phyloP scores from a whole-genome alignment of 2,329 filamentous ascomycete genomes.

The Microcyclosporella mali region DNA sequence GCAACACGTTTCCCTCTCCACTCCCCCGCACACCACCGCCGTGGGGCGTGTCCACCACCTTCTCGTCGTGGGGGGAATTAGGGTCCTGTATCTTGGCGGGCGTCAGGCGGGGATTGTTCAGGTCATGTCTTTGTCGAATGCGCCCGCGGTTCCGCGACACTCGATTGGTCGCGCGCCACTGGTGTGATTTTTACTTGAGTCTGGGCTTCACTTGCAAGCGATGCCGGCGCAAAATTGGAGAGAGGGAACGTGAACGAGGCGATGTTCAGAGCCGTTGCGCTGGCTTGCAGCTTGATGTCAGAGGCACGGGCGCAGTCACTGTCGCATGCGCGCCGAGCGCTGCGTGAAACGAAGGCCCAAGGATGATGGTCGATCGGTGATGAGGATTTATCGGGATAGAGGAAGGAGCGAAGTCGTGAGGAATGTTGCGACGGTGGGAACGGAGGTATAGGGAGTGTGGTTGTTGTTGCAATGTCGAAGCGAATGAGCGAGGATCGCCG shows the following conservation, averaged over 20 bases:
- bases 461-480: background rate
- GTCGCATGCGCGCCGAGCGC: constrained; percentile 1
- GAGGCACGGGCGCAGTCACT: background rate
- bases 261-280: background rate
- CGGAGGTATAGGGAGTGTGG: constrained; percentile 1
- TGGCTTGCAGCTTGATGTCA: constrained; percentile 1
- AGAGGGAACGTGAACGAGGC: no score
- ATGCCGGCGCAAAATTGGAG: no score
- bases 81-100: constrained; percentile 25
- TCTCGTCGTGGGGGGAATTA: constrained; percentile 11
- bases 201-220: no score
- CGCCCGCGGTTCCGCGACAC: no score
- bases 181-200: no score
- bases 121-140: constrained; percentile 17
- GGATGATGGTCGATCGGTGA: background rate
- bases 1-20: constrained; percentile 10
- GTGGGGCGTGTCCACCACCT: constrained; percentile 15
- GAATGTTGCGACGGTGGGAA: background rate
- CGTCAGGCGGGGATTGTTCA: background rate
- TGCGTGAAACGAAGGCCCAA: background rate
- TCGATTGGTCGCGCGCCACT: no score
- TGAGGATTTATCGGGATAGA: background rate
- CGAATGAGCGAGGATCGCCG: background rate
- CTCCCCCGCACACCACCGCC: constrained; percentile 14
- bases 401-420: background rate